These are phyloP conservation scores for Stylosanthes scabra DNA, from an alignment of 331 rosid species.

Conservation along the genomic window DNA sequence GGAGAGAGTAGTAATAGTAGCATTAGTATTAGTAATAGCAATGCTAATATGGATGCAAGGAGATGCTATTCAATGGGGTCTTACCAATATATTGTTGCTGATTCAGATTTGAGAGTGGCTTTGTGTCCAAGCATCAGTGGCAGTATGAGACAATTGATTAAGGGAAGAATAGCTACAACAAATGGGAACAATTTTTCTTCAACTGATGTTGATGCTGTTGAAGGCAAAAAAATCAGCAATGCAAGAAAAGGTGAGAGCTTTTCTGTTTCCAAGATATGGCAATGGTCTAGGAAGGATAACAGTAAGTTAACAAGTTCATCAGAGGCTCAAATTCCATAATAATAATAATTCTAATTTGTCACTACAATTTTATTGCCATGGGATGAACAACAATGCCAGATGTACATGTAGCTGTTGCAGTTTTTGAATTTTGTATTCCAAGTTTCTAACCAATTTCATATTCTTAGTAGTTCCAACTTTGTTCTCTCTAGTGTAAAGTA, in stretches of 20 bases:
- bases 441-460: constrained; percentile 40
- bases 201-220: constrained; percentile 66
- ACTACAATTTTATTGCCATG: constrained; percentile 55
- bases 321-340: constrained; percentile 51
- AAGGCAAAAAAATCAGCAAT: constrained; percentile 70
- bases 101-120: constrained; percentile 82
- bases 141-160: constrained; percentile 55
- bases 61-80: constrained; percentile 98
- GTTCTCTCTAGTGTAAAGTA: constrained; percentile 15
- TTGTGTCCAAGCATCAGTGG: constrained; percentile 48
- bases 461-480: constrained; percentile 38
- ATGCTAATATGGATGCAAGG: constrained; percentile 73
- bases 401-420: constrained; percentile 46
- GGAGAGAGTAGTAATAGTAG: constrained; percentile 73
- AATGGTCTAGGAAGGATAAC: constrained; percentile 78
- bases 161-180: constrained; percentile 55
- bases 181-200: constrained; percentile 45
- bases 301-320: constrained; percentile 60
- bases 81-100: constrained; percentile 84
- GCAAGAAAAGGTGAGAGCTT: constrained; percentile 91
- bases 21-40: too few species aligned
- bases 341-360: constrained; percentile 45
- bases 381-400: constrained; percentile 61
- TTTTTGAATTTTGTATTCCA: constrained; percentile 37
- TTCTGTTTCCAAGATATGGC: constrained; percentile 96